Conservation (phyloP, 148 eudicot species). For the Rhododendron henanense region DNA sequence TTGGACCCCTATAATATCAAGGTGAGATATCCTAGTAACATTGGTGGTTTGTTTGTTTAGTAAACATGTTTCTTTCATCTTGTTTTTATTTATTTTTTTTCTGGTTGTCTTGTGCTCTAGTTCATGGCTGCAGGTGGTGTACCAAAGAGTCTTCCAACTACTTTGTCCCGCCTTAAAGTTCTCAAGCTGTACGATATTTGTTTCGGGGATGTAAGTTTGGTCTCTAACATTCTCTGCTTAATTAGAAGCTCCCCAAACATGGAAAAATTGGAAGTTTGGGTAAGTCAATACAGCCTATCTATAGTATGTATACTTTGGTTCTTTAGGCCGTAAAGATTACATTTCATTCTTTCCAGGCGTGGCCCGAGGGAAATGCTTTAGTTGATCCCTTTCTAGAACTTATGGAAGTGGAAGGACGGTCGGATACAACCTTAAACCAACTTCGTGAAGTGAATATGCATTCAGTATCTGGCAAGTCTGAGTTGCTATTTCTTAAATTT, state of each 20-base stretch:
- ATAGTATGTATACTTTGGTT: not conserved
- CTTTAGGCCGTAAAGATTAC: not conserved
- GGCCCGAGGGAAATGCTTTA: not conserved
- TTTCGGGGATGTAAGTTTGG: not conserved
- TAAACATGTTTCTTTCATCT: no score
- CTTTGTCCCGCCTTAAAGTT: not conserved
- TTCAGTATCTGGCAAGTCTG: not conserved
- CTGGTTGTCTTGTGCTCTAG: not conserved
- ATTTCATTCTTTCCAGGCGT: not conserved
- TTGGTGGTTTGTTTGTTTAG: not conserved
- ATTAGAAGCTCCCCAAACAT: slow-evolving; percentile 15
- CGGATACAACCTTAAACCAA: not conserved
- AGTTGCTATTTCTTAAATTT: not conserved
- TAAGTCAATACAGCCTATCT: not conserved
- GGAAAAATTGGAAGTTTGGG: not conserved
- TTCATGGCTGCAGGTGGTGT: not conserved
- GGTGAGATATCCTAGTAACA: not conserved
- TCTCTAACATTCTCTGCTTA: not conserved
- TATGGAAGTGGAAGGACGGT: not conserved
- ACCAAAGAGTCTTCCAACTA: not conserved
- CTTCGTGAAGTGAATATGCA: not conserved
- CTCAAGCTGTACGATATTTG: not conserved
- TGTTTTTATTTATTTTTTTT: no score
- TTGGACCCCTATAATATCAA: not conserved
- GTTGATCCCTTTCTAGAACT: not conserved